These are phyloP conservation scores for Nicotiana rustica DNA, from an alignment of 305 asterid genomes.

Conservation along the genomic window DNA sequence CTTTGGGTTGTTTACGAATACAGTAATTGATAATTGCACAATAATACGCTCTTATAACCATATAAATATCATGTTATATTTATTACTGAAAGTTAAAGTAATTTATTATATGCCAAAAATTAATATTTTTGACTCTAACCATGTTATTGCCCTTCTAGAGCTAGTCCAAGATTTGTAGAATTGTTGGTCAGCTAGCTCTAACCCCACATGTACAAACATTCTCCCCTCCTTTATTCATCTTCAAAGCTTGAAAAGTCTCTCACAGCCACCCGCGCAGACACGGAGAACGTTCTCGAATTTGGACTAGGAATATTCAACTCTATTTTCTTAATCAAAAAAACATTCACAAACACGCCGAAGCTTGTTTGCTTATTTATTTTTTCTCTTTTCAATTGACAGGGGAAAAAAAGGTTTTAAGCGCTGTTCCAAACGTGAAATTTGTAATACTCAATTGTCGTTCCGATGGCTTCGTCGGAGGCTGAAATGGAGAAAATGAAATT, in stretches of 20 bases:
- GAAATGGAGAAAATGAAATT: conserved; percentile 45
- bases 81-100: too few relatives aligned
- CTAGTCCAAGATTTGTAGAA: too few relatives aligned
- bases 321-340: not conserved
- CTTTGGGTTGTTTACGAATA: too few relatives aligned
- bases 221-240: not conserved
- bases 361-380: not conserved
- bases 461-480: not conserved
- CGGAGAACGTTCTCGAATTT: not conserved
- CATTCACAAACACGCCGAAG: not conserved
- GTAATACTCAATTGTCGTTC: not conserved
- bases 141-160: too few relatives aligned
- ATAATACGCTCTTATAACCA: too few relatives aligned
- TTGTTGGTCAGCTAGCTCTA: too few relatives aligned
- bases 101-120: too few relatives aligned
- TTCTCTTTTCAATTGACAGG: not conserved
- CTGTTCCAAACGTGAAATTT: not conserved
- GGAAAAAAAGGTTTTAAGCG: not conserved
- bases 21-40: too few relatives aligned
- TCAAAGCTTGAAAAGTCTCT: conserved; percentile 19
- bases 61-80: too few relatives aligned
- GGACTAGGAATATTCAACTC: not conserved
- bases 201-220: not conserved
- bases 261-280: not conserved
- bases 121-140: too few relatives aligned